phyloP scores from a whole-genome alignment of 1,139 yeast species.

The Geotrichum klebahnii region DNA sequence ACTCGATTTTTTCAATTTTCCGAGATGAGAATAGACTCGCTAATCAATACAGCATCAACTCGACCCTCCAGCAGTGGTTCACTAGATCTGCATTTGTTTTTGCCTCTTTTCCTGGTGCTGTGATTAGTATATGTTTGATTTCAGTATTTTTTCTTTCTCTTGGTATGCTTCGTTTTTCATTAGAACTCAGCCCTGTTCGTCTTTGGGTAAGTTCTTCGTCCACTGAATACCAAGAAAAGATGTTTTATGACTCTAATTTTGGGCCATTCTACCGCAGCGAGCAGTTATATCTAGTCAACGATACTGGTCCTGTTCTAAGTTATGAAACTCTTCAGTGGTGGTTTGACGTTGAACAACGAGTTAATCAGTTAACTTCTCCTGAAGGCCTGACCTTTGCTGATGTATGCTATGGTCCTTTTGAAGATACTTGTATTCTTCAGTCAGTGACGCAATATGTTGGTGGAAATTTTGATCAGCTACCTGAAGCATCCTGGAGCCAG shows the following conservation, averaged over 20 bases:
- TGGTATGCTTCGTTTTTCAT: conserved; percentile 51
- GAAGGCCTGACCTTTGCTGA: conserved; percentile 49
- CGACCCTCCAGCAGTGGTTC: conserved; percentile 45
- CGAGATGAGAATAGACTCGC: conserved; percentile 25
- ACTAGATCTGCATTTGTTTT: conserved; percentile 47
- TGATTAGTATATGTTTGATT: conserved; percentile 47
- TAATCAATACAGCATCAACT: conserved; percentile 45
- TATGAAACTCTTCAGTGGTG: conserved; percentile 81
- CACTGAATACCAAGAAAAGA: conserved; percentile 64
- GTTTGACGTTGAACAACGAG: conserved; percentile 66
- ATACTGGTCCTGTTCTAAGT: conserved; percentile 57
- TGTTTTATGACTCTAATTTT: conserved; percentile 69
- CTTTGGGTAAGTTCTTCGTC: conserved; percentile 87
- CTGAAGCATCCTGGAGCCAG: conserved; percentile 51
- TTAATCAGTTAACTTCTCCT: conserved; percentile 37
- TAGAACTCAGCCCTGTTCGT: conserved; percentile 76
- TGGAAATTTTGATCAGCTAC: conserved; percentile 55
- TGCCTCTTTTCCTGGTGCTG: conserved; percentile 49
- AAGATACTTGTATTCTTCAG: conserved; percentile 72
- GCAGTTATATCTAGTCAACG: conserved; percentile 73
- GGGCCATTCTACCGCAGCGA: conserved; percentile 92
- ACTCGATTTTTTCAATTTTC: conserved; percentile 13
- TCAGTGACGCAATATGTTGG: conserved; percentile 85
- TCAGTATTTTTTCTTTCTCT: conserved; percentile 48
- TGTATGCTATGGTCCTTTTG: conserved; percentile 78